A percentile compares a stretch with the other conserved stretches of the same genome.
Evolutionary conservation across 2,329 filamentous ascomycete genomes (phyloP).

Genomic region (Aspergillus candidus): DNA sequence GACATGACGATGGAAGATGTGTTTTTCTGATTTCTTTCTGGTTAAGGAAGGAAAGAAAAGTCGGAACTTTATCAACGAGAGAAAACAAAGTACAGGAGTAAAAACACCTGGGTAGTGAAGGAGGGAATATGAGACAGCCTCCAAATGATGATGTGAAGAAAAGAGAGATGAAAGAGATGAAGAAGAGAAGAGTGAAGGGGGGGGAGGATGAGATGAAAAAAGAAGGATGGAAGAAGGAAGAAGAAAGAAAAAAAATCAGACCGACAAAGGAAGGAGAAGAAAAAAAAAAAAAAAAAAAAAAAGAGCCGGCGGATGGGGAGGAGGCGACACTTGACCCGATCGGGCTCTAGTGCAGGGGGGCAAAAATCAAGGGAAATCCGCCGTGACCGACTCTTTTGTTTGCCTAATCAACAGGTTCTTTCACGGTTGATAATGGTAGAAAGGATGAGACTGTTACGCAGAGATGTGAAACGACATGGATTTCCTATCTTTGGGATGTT

Average conservation of each 20-base stretch:
- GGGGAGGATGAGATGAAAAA: slow-evolving; percentile 16
- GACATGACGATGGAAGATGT: slow-evolving; percentile 51
- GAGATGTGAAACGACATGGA: background rate
- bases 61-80: background rate
- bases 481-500: background rate
- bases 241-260: slow-evolving; percentile 16
- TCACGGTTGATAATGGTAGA: too few species aligned
- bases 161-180: slow-evolving; percentile 1
- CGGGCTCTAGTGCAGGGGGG: slow-evolving; percentile 19
- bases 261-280: slow-evolving; percentile 16
- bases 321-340: slow-evolving; percentile 22
- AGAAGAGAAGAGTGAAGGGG: slow-evolving; percentile 11
- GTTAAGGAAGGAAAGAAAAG: background rate
- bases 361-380: slow-evolving; percentile 1
- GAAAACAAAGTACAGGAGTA: background rate
- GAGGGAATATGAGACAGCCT: background rate
- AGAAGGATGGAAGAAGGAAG: slow-evolving; percentile 16
- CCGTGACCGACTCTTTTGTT: background rate
- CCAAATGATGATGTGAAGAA: background rate
- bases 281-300: slow-evolving; percentile 23
- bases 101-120: background rate
- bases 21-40: background rate
- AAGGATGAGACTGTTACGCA: background rate
- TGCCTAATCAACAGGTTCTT: background rate
- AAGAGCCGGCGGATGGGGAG: slow-evolving; percentile 19